Evolutionary conservation across 78 protist species (phyloP).

Genomic region (Cavenderia fasciculata): DNA sequence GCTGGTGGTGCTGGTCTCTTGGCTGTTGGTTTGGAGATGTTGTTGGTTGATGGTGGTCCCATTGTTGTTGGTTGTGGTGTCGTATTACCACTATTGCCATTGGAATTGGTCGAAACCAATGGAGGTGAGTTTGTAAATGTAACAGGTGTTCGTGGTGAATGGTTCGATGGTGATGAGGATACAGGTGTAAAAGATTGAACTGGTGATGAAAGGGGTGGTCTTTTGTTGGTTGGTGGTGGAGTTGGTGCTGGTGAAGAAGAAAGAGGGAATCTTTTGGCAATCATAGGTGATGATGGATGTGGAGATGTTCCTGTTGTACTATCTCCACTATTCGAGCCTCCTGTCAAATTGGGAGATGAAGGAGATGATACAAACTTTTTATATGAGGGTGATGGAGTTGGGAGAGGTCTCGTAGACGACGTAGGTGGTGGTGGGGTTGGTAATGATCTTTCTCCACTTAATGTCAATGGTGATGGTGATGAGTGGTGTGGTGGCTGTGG

Average conservation of each 20-base stretch:
- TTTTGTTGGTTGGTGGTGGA: neutral
- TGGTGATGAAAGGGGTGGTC: neutral
- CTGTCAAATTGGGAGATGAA: neutral
- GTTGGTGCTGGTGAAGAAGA: conserved; percentile 4
- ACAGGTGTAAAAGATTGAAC: neutral
- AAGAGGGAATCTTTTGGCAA: neutral
- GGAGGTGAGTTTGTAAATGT: neutral
- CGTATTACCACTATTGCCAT: neutral
- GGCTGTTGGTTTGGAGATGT: neutral
- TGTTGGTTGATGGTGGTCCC: neutral
- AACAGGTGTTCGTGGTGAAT: neutral
- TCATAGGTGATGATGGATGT: neutral
- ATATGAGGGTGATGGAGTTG: conserved; percentile 1
- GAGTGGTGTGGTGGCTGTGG: conserved; percentile 10
- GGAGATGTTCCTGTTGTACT: neutral
- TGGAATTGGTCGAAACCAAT: neutral
- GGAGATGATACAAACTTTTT: too few species aligned
- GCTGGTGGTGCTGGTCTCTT: conserved; percentile 68
- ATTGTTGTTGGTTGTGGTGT: neutral
- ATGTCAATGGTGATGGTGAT: neutral
- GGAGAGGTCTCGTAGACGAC: neutral
- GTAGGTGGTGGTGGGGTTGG: conserved; percentile 19
- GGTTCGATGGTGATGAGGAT: neutral
- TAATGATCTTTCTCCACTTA: neutral
- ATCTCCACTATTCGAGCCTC: neutral